Conservation (phyloP, 2,329 filamentous ascomycete species). For the Incumbomyces lentus region DNA sequence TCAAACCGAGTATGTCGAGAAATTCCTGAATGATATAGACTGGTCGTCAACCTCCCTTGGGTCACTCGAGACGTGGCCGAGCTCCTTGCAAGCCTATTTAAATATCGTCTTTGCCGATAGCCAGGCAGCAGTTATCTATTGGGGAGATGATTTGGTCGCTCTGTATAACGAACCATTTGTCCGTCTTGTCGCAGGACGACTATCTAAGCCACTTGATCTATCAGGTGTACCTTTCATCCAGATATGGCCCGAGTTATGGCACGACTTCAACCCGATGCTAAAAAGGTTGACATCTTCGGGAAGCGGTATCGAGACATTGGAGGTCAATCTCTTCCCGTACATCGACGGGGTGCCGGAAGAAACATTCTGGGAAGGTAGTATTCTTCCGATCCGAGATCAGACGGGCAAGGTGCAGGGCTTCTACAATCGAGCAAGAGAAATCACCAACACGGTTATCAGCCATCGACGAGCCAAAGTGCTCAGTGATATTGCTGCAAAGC, state of each 20-base stretch:
- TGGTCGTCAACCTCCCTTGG: conserved; percentile 41
- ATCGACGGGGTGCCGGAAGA: conserved; percentile 35
- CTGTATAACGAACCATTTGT: conserved; percentile 30
- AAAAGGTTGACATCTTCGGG: conserved; percentile 24
- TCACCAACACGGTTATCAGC: conserved; percentile 24
- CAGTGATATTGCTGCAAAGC: conserved; percentile 35
- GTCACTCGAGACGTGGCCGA: conserved; percentile 37
- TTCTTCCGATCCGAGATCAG: conserved; percentile 37
- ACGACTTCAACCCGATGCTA: conserved; percentile 32
- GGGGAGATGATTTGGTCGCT: conserved; percentile 24
- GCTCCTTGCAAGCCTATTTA: conserved; percentile 36
- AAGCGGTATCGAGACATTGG: conserved; percentile 31
- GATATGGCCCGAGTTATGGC: conserved; percentile 30
- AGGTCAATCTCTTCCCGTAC: conserved; percentile 39
- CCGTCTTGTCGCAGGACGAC: conserved; percentile 20
- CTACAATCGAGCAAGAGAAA: conserved; percentile 39
- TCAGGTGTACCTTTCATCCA: conserved; percentile 31
- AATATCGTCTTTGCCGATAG: conserved; percentile 36
- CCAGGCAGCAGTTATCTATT: conserved; percentile 31
- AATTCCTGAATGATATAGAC: conserved; percentile 34
- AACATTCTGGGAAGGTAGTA: conserved; percentile 40
- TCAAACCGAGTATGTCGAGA: conserved; percentile 22
- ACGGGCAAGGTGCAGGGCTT: conserved; percentile 35
- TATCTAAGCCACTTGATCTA: conserved; percentile 25
- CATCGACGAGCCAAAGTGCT: conserved; percentile 39